Evolutionary conservation across 2,329 filamentous ascomycete species (phyloP).

Genomic region (Fusarium verticillioides): DNA sequence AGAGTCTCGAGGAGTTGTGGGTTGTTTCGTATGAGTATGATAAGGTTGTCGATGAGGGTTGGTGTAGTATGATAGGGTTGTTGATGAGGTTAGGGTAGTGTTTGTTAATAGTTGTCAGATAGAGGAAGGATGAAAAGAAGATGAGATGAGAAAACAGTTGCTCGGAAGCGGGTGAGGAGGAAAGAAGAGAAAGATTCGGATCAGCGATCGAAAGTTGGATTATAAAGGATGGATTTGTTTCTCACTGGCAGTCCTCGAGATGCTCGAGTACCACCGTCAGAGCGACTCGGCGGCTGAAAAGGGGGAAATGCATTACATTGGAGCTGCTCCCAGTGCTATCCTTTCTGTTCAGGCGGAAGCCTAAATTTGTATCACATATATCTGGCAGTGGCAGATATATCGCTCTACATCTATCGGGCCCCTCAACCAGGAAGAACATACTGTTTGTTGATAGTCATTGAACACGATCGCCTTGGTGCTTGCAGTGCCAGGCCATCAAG

Average conservation of each 20-base stretch:
- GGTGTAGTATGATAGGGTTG: background rate
- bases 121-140: background rate
- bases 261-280: background rate
- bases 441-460: background rate
- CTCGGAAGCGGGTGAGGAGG: background rate
- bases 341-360: background rate
- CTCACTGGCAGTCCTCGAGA: background rate
- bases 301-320: background rate
- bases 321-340: accelerated
- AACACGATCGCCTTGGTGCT: background rate
- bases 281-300: background rate
- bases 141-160: background rate
- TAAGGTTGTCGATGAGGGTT: no score
- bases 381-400: accelerated
- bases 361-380: background rate
- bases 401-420: accelerated
- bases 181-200: background rate
- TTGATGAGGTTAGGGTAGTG: background rate
- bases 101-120: background rate
- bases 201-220: background rate
- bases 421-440: accelerated
- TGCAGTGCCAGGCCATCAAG: background rate
- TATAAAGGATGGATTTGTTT: background rate
- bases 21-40: background rate
- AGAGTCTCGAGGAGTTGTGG: background rate